Percentiles rank a stretch among this genome's conserved stretches.
These are phyloP conservation scores for Neoascochyta sp. DNA, from an alignment of 2,329 filamentous ascomycete genomes.

Conservation along the genomic window DNA sequence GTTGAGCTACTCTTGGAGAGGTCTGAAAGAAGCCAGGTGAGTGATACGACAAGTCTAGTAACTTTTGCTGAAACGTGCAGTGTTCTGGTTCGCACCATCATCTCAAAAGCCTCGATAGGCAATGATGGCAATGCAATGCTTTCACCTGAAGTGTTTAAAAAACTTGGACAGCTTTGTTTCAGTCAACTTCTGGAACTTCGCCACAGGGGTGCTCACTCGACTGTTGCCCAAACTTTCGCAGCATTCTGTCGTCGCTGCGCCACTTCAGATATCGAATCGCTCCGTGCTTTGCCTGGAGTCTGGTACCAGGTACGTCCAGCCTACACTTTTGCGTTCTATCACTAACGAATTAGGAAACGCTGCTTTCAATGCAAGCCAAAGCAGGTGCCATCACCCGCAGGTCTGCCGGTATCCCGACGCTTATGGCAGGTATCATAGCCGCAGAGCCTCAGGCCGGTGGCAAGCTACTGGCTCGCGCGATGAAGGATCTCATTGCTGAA, in stretches of 20 bases:
- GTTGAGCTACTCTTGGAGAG: constrained; percentile 90
- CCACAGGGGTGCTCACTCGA: constrained; percentile 89
- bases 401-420: constrained; percentile 85
- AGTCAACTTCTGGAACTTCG: constrained; percentile 76
- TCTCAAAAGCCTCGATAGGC: constrained; percentile 38
- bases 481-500: constrained; percentile 60
- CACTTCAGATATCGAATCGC: constrained; percentile 46
- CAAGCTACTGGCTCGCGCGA: constrained; percentile 59
- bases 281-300: constrained; percentile 51
- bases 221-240: constrained; percentile 83
- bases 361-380: constrained; percentile 69
- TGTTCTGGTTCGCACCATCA: constrained; percentile 58
- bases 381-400: constrained; percentile 77
- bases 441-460: constrained; percentile 59
- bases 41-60: constrained; percentile 4
- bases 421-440: constrained; percentile 76
- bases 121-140: constrained; percentile 17
- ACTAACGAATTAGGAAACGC: constrained; percentile 62
- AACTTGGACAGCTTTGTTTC: constrained; percentile 72
- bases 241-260: constrained; percentile 69
- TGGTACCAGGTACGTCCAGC: constrained; percentile 60
- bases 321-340: no score
- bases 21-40: constrained; percentile 89
- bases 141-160: constrained; percentile 53
- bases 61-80: constrained; percentile 44